These are phyloP conservation scores for Camelina laxa DNA, from an alignment of 345 rosid genomes.

Conservation along the genomic window DNA sequence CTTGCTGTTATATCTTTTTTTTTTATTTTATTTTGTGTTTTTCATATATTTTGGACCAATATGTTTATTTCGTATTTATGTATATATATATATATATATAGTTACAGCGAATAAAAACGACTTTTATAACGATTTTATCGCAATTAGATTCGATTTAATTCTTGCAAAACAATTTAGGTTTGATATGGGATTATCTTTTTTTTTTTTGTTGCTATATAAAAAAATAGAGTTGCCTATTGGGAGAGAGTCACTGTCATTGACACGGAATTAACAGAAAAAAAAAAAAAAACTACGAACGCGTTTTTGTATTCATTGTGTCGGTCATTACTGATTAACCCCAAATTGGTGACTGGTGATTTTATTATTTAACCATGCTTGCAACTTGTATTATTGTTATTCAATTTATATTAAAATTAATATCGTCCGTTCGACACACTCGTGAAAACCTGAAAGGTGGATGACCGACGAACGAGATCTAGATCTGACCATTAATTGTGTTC, in stretches of 20 bases:
- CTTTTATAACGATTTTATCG: neutral
- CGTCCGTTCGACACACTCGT: neutral
- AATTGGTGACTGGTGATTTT: neutral
- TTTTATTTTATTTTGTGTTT: neutral
- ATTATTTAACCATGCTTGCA: neutral
- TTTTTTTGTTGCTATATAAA: too few relatives aligned
- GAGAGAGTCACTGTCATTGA: constrained; percentile 22
- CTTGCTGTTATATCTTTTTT: constrained; percentile 30
- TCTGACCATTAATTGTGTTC: constrained; percentile 10
- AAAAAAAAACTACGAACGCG: constrained; percentile 26
- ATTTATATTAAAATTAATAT: neutral
- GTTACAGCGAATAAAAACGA: neutral
- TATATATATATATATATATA: too few relatives aligned
- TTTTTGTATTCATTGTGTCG: constrained; percentile 32
- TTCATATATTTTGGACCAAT: too few relatives aligned
- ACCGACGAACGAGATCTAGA: constrained; percentile 27
- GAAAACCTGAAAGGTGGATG: neutral
- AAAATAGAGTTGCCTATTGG: constrained; percentile 6
- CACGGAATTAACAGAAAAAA: neutral
- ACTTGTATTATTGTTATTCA: neutral
- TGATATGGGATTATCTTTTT: neutral
- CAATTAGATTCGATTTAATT: constrained; percentile 13
- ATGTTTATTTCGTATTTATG: too few relatives aligned
- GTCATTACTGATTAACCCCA: constrained; percentile 1
- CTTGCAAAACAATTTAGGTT: too few relatives aligned